A percentile compares a stretch with the other conserved stretches of the same genome.
Evolutionary conservation across 257 asterid genomes (phyloP).

Genomic region (Ehretia macrophylla): DNA sequence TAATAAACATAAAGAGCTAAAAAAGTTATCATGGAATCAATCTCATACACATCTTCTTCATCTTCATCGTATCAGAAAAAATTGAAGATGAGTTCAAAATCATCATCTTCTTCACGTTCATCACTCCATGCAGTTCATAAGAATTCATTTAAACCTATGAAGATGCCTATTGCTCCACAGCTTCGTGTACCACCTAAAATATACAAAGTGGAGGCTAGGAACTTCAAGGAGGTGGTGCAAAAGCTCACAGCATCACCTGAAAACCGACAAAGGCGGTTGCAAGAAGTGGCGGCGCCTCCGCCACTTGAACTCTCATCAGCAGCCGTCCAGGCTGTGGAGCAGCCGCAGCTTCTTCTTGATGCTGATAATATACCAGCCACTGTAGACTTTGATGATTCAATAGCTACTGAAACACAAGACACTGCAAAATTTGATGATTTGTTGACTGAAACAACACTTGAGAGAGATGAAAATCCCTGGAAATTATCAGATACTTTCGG

Average conservation of each 20-base stretch:
- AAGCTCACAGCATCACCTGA: slow-evolving; percentile 52
- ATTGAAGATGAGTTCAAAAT: slow-evolving; percentile 11
- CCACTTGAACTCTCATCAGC: slow-evolving; percentile 46
- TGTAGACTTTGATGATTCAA: no score
- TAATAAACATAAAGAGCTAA: no score
- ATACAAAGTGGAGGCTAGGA: slow-evolving; percentile 46
- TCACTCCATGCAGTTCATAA: slow-evolving; percentile 50
- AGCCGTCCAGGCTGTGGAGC: no score
- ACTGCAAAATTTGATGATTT: background rate
- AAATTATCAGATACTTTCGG: slow-evolving; percentile 24
- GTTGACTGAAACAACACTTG: background rate
- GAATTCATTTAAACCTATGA: slow-evolving; percentile 28
- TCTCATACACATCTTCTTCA: slow-evolving; percentile 5
- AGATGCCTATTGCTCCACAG: slow-evolving; percentile 64
- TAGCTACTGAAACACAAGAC: background rate
- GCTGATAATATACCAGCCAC: no score
- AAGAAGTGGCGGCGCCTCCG: slow-evolving; percentile 68
- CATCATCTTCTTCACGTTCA: slow-evolving; percentile 14
- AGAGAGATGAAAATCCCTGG: background rate
- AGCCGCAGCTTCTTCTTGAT: no score
- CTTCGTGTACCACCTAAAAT: slow-evolving; percentile 64
- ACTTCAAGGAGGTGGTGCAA: slow-evolving; percentile 70
- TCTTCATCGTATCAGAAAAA: slow-evolving; percentile 13
- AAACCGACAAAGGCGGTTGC: slow-evolving; percentile 15
- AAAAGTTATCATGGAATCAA: slow-evolving; percentile 12